These are phyloP conservation scores for Friedmanniomyces simplex DNA, from an alignment of 495 filamentous ascomycete species.

Conservation along the genomic window DNA sequence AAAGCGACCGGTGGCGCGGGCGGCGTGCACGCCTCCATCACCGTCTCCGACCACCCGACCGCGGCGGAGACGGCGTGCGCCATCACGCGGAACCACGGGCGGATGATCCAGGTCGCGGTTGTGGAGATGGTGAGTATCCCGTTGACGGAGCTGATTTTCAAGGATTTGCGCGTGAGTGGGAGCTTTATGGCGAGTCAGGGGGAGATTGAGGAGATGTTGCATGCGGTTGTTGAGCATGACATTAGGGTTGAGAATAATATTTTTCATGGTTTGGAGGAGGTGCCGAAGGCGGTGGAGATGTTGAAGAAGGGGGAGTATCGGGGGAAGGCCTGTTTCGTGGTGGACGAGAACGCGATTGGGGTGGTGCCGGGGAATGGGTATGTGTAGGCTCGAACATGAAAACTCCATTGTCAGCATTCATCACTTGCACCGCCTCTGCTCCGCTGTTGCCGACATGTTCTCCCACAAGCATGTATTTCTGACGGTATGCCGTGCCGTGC, in stretches of 20 bases:
- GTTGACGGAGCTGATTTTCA: conserved; percentile 42
- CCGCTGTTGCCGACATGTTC: too few relatives aligned
- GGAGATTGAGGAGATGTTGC: conserved; percentile 42
- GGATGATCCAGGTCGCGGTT: conserved; percentile 45
- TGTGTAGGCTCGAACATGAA: too few relatives aligned
- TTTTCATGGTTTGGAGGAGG: conserved; percentile 42
- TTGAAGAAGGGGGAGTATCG: conserved; percentile 40
- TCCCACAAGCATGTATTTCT: too few relatives aligned
- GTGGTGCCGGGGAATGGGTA: conserved; percentile 2
- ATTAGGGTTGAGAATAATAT: conserved; percentile 41
- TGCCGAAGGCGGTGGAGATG: conserved; percentile 38
- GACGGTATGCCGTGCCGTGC: too few relatives aligned
- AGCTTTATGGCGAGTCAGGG: conserved; percentile 35
- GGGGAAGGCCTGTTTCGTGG: conserved; percentile 43
- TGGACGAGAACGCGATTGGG: conserved; percentile 29
- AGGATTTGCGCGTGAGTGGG: conserved; percentile 42
- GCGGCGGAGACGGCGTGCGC: conserved; percentile 39
- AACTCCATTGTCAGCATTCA: too few relatives aligned
- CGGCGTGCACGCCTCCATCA: conserved; percentile 39
- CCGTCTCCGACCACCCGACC: conserved; percentile 33
- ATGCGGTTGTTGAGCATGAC: conserved; percentile 39
- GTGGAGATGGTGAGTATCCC: conserved; percentile 38
- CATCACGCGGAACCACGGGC: conserved; percentile 44
- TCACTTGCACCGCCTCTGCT: too few relatives aligned
- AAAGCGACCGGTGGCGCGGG: conserved; percentile 36